These are phyloP conservation scores for Neurospora sp. DNA, from an alignment of 495 filamentous ascomycete species.

Conservation along the genomic window DNA sequence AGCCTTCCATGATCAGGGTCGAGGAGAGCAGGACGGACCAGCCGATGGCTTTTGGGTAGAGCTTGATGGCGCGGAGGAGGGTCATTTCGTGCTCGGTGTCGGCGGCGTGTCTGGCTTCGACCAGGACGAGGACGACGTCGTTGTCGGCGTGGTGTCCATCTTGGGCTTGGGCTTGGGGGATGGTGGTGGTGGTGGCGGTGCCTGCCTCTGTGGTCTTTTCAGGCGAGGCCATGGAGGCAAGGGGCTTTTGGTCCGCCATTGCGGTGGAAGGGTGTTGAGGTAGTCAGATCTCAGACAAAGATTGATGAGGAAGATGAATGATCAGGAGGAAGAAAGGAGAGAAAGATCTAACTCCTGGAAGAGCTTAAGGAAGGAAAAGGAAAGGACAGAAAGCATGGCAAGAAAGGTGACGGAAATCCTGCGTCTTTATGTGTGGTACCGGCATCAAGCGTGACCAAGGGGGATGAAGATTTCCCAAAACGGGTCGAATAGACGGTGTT, in stretches of 20 bases:
- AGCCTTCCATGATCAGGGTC: conserved; percentile 48
- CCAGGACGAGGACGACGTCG: conserved; percentile 1
- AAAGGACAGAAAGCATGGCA: neutral
- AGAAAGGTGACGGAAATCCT: neutral
- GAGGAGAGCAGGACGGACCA: conserved; percentile 43
- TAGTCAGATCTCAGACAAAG: neutral
- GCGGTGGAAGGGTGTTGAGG: neutral
- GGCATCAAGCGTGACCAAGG: neutral
- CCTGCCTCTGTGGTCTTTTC: neutral
- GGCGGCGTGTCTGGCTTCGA: conserved; percentile 21
- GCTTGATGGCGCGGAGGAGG: conserved; percentile 26
- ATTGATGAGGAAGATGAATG: neutral
- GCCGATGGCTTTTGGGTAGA: conserved; percentile 37
- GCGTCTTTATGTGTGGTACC: neutral
- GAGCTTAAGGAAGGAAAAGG: neutral
- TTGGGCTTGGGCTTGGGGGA: neutral
- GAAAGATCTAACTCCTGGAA: neutral
- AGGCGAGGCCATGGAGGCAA: neutral
- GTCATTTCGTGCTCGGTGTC: conserved; percentile 31
- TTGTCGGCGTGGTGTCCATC: neutral
- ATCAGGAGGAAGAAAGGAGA: neutral
- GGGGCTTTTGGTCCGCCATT: neutral
- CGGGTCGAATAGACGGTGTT: neutral
- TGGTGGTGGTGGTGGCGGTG: neutral
- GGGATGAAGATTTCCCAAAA: neutral